Base-by-base conservation (phyloP, 2,329 filamentous ascomycete species). In the Colletotrichum orbiculare region DNA sequence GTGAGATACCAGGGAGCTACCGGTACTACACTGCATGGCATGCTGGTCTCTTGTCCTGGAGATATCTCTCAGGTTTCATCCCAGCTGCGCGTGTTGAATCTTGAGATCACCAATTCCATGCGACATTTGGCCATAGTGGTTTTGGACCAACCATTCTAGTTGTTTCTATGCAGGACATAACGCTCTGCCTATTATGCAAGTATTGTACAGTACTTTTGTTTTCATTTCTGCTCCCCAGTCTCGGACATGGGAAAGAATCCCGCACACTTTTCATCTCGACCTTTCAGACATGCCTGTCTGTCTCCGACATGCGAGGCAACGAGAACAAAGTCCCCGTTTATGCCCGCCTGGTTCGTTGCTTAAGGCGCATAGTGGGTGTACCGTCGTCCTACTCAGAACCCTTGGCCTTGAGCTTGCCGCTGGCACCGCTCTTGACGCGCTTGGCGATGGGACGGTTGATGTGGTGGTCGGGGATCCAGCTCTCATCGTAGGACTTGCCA, bases 381-480 rank as follows among this genome's bases (percentile, higher is more conserved):
- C 38, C 47, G 43, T 35, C n/a, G 35, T 48, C 34, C 50, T 69
- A 66, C 54, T 66, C 61, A 50, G 45, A 38, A 59, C 47, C 54
- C 66, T 69, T 67, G 61, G 55, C 48, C 67, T 62, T 69, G 65
- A 65, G 54, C 79, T 85, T 85, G 71, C 69, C 68, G 71, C 79
- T 81, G 66, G 82, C 80, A 69, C 83, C 79, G 70, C 84, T 87
- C 86, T 89, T 89, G 78, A 87, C 85, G 69, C 87, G 86, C 78
- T 86, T 86, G 62, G 87, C 91, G 71, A 91, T 85, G 42, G 95
- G 94, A 72, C 92, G 90, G 83, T 95, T 92, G 78, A 97, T 88
- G 81, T 98, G 94, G 77, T 91, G 89, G 68, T 89, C 88, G 37
- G 94, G 94, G 72, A 97, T 97, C 94, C 95, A 97, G 83, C 90